These are phyloP conservation scores for Zygosaccharomyces bisporus DNA, from an alignment of 805 yeast genomes.

Conservation along the genomic window DNA sequence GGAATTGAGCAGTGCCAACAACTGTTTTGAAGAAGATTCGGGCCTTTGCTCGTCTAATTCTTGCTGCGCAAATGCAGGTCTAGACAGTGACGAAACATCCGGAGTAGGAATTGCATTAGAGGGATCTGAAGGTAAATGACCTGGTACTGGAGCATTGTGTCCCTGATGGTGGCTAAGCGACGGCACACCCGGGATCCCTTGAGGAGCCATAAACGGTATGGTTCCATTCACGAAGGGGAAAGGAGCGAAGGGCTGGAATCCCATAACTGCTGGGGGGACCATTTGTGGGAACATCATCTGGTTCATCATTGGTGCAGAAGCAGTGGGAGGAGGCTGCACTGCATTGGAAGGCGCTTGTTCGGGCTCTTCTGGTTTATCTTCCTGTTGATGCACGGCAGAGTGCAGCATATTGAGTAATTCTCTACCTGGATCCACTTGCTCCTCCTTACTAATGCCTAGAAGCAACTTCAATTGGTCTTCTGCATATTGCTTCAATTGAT, in stretches of 20 bases:
- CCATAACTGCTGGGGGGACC: slow-evolving; percentile 17
- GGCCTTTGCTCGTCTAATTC: neutral
- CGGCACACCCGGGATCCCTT: slow-evolving; percentile 9
- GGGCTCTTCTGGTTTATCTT: slow-evolving; percentile 10
- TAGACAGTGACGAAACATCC: slow-evolving; percentile 39
- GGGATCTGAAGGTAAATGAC: slow-evolving; percentile 17
- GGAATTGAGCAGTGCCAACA: slow-evolving; percentile 15
- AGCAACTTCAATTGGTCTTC: slow-evolving; percentile 61
- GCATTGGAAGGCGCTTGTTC: slow-evolving; percentile 2
- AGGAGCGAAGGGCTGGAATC: slow-evolving; percentile 35
- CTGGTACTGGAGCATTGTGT: slow-evolving; percentile 9
- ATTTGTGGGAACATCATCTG: slow-evolving; percentile 11
- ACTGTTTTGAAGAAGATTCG: slow-evolving; percentile 11
- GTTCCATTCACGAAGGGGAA: slow-evolving; percentile 30
- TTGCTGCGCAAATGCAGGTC: slow-evolving; percentile 34
- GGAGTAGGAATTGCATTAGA: slow-evolving; percentile 31
- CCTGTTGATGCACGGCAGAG: slow-evolving; percentile 37
- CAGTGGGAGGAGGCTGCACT: slow-evolving; percentile 11
- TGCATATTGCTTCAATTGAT: slow-evolving; percentile 57
- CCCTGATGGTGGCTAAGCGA: slow-evolving; percentile 8
- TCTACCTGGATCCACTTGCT: slow-evolving; percentile 64
- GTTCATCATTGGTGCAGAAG: slow-evolving; percentile 10
- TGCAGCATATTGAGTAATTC: slow-evolving; percentile 64
- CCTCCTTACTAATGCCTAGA: slow-evolving; percentile 51
- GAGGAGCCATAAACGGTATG: slow-evolving; percentile 12